A percentile compares a stretch with the other conserved stretches of the same genome.
Evolutionary conservation across 345 rosid species (phyloP).

Genomic region (Pugionium cornutum): DNA sequence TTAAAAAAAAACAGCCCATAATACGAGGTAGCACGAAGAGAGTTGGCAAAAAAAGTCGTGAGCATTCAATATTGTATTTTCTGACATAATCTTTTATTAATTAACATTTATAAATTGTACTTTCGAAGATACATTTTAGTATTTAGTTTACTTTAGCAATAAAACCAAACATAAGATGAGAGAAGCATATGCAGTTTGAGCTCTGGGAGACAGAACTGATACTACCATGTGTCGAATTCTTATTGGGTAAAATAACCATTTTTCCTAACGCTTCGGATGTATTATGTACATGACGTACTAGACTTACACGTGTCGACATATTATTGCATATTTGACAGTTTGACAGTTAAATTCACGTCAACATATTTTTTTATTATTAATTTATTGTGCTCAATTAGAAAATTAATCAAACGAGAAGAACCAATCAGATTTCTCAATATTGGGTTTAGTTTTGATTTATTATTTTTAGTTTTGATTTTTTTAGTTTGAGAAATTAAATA

Average conservation of each 20-base stretch:
- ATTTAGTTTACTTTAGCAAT: constrained; percentile 7
- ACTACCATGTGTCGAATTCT: constrained; percentile 21
- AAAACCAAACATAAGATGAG: constrained; percentile 29
- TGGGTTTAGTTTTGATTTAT: no score
- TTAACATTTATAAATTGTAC: constrained; percentile 4
- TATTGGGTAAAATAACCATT: background rate
- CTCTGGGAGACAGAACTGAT: constrained; percentile 9
- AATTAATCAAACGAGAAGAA: no score
- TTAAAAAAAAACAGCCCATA: constrained; percentile 14
- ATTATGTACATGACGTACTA: constrained; percentile 24
- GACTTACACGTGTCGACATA: constrained; percentile 18
- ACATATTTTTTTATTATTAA: no score
- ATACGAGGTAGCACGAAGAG: constrained; percentile 22
- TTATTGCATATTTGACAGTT: background rate
- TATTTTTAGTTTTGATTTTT: no score
- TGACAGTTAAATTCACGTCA: no score
- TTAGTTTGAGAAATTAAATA: no score
- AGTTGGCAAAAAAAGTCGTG: constrained; percentile 25
- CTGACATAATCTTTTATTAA: constrained; percentile 14
- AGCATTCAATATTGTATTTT: constrained; percentile 17
- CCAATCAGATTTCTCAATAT: no score
- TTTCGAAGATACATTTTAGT: constrained; percentile 4
- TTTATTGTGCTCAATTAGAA: no score
- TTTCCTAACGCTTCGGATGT: constrained; percentile 1
- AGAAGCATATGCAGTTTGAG: constrained; percentile 30